phyloP scores from a whole-genome alignment of 2,329 filamentous ascomycete genomes.

The Nemania sp. region DNA sequence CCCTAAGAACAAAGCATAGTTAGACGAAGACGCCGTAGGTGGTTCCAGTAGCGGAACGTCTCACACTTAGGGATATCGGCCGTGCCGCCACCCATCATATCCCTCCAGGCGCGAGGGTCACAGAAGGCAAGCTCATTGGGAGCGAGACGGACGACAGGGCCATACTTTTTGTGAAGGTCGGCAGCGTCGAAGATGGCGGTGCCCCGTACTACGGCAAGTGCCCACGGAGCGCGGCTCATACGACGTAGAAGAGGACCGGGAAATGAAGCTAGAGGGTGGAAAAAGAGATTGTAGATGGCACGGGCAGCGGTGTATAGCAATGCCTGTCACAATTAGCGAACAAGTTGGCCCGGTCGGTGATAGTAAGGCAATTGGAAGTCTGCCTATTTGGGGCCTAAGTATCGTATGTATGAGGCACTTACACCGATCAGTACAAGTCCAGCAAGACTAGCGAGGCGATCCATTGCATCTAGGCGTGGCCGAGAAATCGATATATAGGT shows the following conservation, averaged over 20 bases:
- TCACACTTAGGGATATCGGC: slow-evolving; percentile 28
- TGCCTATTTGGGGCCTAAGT: no score
- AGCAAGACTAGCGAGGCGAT: slow-evolving; percentile 2
- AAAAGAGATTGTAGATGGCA: slow-evolving; percentile 44
- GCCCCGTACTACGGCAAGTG: slow-evolving; percentile 37
- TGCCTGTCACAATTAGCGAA: not conserved
- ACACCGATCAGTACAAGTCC: slow-evolving; percentile 11
- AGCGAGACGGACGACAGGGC: slow-evolving; percentile 55
- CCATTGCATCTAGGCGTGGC: not conserved
- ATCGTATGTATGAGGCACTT: not conserved
- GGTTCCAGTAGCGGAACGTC: not conserved
- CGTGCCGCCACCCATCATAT: slow-evolving; percentile 21
- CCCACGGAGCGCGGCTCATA: slow-evolving; percentile 39
- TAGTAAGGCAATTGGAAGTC: no score
- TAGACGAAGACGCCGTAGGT: not conserved
- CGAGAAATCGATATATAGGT: not conserved
- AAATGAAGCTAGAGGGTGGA: slow-evolving; percentile 45
- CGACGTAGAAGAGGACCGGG: slow-evolving; percentile 46
- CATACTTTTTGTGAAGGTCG: slow-evolving; percentile 53
- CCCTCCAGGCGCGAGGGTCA: slow-evolving; percentile 34
- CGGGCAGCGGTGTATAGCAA: slow-evolving; percentile 6
- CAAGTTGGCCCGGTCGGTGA: not conserved
- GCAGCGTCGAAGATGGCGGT: slow-evolving; percentile 37
- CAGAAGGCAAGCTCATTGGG: slow-evolving; percentile 57
- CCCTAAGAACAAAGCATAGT: slow-evolving; percentile 16